Evolutionary conservation across 2,329 filamentous ascomycete species (phyloP), one percentile per base, ranked within the genome.

Genomic region (Sporothrix phasma): DNA sequence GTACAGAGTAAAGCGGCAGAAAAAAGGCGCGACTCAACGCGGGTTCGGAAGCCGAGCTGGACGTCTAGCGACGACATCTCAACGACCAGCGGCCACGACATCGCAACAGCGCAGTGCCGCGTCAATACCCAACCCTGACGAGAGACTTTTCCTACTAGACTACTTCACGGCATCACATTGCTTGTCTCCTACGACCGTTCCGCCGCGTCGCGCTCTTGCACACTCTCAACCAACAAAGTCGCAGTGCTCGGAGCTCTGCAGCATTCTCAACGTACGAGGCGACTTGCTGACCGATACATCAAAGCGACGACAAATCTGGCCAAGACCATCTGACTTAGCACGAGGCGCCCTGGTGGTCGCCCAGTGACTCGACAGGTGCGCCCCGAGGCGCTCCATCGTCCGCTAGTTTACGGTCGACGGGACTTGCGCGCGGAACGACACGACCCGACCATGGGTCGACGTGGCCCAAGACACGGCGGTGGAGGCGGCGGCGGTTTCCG

Each of bases 361-460:
- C 17, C 5, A 17, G 2, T 15, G 49, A 17, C 8, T 15, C n/a
- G 3, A 17, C 7, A 15, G n/a, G 4, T 11, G 29, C 29, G 29
- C 29, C 29, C 19, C n/a, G n/a, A 54, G 29, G 49, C 49, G 29
- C 49, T 19, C 3, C 11, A 17, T 1, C n/a, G 29, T 10, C 19
- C 26, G 8, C 29, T 29, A 8, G 22, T 17, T 17, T 26, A 53
- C 34, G 19, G n/a, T 6, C 7, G 13, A 5, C 60, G 11, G 19
- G 15, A 2, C 24, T 8, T 19, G 29, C 31, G 46, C 15, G 29
- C 26, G 13, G n/a, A 15, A 15, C 29, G 19, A 13, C 10, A 51
- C 34, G 34, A 39, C 24, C 6, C 49, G 46, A 47, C n/a, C n/a
- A 68, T 68, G 66, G 66, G 63, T 39, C 65, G 67, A 17, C 64